Percentiles rank a stretch among this genome's conserved stretches.
phyloP scores from a whole-genome alignment of 2,329 filamentous ascomycete species.

The Verticillium dahliae region DNA sequence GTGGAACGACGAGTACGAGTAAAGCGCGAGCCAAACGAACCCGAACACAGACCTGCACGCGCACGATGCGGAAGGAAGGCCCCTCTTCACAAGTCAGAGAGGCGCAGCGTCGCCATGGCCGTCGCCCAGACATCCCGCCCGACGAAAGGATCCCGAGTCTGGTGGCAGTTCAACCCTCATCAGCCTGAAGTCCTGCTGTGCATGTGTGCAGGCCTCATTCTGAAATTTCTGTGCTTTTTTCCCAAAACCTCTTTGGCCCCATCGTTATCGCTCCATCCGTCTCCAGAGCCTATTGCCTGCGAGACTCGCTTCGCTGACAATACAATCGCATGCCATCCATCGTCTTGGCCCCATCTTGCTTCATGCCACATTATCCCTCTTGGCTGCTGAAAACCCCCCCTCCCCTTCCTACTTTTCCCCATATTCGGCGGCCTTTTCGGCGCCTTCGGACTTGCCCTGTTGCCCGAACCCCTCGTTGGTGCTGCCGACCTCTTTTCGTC shows the following conservation, averaged over 20 bases:
- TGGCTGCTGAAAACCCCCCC: background rate
- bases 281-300: background rate
- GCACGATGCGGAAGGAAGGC: too few relatives aligned
- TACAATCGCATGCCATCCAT: background rate
- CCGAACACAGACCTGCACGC: background rate
- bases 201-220: background rate
- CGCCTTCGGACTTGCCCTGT: background rate
- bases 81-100: background rate
- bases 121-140: background rate
- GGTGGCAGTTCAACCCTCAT: background rate
- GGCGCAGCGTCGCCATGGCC: background rate
- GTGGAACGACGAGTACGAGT: background rate
- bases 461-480: background rate
- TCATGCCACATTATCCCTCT: background rate
- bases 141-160: background rate
- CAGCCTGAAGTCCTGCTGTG: background rate
- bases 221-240: background rate
- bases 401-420: background rate
- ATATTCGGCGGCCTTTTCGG: background rate
- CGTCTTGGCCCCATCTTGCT: background rate
- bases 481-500: background rate
- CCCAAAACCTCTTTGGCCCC: background rate
- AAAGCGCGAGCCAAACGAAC: background rate
- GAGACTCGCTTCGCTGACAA: background rate
- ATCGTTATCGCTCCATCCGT: background rate